Base-by-base conservation (phyloP, 2,329 filamentous ascomycete genomes). In the Apiospora malaysiana region DNA sequence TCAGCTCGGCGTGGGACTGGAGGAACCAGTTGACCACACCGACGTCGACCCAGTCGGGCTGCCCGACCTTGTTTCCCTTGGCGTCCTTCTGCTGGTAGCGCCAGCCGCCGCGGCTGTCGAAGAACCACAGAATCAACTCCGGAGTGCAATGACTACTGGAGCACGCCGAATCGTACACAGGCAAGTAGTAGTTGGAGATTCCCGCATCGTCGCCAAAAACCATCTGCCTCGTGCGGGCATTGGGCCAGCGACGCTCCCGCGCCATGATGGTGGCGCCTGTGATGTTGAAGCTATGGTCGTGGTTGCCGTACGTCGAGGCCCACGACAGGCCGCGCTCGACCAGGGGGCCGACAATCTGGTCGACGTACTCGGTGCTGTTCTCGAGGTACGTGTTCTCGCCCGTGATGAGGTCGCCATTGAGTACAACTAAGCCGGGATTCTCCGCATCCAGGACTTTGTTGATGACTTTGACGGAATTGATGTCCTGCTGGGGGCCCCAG, bases 381-480 rank as follows among this genome's bases (percentile, higher is more conserved):
- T 86, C 80, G 4, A 83, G 71, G 72, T 83, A 87, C 0, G 85
- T 86, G 70, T 90, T 89, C 71, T 93, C 91, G 49, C 92, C 91
- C 0, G 91, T 92, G 70, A 93, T 90, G 4, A 94, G 83, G 75
- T 94, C 92, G 18, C 92, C 92, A 70, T 93, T 94, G 40, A 94
- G 79, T 0, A 94, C 88, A 0, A 92, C 90, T 0, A 94, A 83
- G 49, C 89, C 83, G 0, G 89, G 86, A 0, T 77, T 75, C 71
- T 93, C 91, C 0, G 78, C 79, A 46, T 89, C 83, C 1, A 94
- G 84, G 7, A 93, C 82, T 0, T 82, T 80, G 68, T 85, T 83
- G 75, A 93, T 88, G 0, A 92, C 89, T 5, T 80, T 37, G 4
- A 87, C 80, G 0, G 89, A 88, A 68, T 88, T 87, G 71, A 84